phyloP scores from a whole-genome alignment of 176 grass and related monocot genomes.

The Dendrocalamus sinicus region DNA sequence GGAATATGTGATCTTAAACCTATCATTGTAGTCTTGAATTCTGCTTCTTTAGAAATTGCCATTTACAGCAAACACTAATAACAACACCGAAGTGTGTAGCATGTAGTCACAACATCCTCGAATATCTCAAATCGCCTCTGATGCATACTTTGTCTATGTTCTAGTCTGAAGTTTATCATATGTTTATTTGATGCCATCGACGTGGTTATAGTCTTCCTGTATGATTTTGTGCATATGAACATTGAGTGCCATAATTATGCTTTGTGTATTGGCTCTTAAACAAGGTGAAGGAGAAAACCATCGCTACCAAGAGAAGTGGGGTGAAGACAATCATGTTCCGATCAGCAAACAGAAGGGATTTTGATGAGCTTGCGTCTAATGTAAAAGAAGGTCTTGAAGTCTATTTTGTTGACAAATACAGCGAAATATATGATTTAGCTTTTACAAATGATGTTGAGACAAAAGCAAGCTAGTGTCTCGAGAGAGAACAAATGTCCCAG shows the following conservation, averaged over 20 bases:
- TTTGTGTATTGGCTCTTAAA: slow-evolving; percentile 25
- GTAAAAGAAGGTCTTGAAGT: slow-evolving; percentile 95
- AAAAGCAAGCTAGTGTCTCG: slow-evolving; percentile 47
- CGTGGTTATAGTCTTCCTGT: neutral
- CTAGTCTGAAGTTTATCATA: neutral
- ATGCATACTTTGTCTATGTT: neutral
- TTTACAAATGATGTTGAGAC: slow-evolving; percentile 38
- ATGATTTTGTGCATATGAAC: neutral
- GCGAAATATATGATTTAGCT: slow-evolving; percentile 71
- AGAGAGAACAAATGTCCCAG: neutral
- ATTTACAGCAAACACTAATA: neutral
- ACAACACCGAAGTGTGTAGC: neutral
- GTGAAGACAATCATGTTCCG: slow-evolving; percentile 91
- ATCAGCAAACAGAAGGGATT: slow-evolving; percentile 86
- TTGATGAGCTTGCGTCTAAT: slow-evolving; percentile 80
- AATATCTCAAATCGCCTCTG: slow-evolving; percentile 31
- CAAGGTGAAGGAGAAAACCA: slow-evolving; percentile 97
- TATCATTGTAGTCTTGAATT: neutral
- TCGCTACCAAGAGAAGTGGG: slow-evolving; percentile 81
- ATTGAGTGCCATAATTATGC: neutral
- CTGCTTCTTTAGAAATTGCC: neutral
- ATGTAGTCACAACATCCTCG: neutral
- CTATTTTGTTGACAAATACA: slow-evolving; percentile 84
- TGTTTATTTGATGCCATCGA: neutral
- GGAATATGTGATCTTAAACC: neutral